These are phyloP conservation scores for Malus hybrid DNA, from an alignment of 331 rosid genomes.

Conservation along the genomic window DNA sequence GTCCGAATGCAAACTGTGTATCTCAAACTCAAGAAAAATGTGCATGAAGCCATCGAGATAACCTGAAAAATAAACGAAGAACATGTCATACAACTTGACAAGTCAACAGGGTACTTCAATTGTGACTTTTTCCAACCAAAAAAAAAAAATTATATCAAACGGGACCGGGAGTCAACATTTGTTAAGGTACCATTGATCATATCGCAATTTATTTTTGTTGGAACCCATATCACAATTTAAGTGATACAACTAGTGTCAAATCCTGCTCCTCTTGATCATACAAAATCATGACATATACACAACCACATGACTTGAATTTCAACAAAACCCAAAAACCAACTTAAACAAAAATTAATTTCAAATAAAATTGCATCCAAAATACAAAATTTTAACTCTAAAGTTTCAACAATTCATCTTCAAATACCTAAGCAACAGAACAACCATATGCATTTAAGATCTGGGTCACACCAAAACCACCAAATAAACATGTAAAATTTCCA, in stretches of 20 bases:
- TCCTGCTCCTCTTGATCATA: not conserved
- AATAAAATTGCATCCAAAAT: not conserved
- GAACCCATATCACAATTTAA: not conserved
- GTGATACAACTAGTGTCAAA: not conserved
- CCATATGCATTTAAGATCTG: not conserved
- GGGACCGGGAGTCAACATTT: not conserved
- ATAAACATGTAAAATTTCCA: not conserved
- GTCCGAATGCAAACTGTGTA: not conserved
- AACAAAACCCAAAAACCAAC: slow-evolving; percentile 5
- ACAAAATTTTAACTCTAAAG: not conserved
- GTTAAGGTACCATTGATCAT: not conserved
- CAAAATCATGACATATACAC: not conserved
- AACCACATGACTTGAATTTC: not conserved
- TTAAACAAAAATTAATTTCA: not conserved
- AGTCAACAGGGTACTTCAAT: not conserved
- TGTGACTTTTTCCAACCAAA: not conserved
- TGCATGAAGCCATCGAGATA: not conserved
- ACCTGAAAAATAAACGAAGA: not conserved
- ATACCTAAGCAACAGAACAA: not conserved
- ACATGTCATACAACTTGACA: not conserved
- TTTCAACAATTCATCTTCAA: not conserved
- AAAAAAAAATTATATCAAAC: not conserved
- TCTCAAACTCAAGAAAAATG: not conserved
- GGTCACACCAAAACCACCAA: not conserved
- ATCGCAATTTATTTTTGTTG: not conserved